Evolutionary conservation across 2,329 filamentous ascomycete species (phyloP), one percentile per base, ranked within the genome.

Genomic region (Colletotrichum sp.): DNA sequence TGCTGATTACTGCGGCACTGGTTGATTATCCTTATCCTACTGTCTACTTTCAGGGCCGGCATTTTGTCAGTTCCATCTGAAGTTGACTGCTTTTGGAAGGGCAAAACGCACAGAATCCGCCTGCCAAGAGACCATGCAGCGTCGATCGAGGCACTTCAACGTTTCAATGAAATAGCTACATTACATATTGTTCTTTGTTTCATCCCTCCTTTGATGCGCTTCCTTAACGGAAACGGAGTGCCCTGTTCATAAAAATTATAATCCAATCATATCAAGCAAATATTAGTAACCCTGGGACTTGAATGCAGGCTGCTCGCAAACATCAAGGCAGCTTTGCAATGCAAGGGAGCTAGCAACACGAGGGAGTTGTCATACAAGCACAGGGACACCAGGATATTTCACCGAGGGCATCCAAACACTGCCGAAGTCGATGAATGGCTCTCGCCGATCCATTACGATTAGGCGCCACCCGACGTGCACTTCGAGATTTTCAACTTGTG

Each of bases 1-100:
- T 5, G 75, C 75, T 12, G 72, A 77, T 8, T 77, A 77, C 30
- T 77, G 75, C 30, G 72, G 75, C 26, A 75, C 63, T 26, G 68
- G 75, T 1, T 64, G 28, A 67, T 62, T 32, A 13, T 52, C 6
- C 44, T 52, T 12, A 52, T 52, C 6, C 10, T 52, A 12, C 8
- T 0, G 3, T 21, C 44, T 21, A 52, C 10, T 2, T 13, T 52
- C n/a, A 21, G n/a, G 6, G 4, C n/a, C n/a, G 44, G n/a, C 3
- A 52, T 21, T 52, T 21, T 52, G 1, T 21, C n/a, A 1, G 6
- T 4, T 13, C 2, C 6, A 13, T 1, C 10, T 21, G 44, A 2
- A 52, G 4, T 21, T 8, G n/a, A 21, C n/a, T 52, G n/a, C n/a
- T 21, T 21, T 6, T 13, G n/a, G 12, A 21, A 21, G 18, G 6